A percentile compares a stretch with the other conserved stretches of the same genome.
These are phyloP conservation scores for Penicillium brasilianum DNA, from an alignment of 2,329 filamentous ascomycete genomes.

Conservation along the genomic window DNA sequence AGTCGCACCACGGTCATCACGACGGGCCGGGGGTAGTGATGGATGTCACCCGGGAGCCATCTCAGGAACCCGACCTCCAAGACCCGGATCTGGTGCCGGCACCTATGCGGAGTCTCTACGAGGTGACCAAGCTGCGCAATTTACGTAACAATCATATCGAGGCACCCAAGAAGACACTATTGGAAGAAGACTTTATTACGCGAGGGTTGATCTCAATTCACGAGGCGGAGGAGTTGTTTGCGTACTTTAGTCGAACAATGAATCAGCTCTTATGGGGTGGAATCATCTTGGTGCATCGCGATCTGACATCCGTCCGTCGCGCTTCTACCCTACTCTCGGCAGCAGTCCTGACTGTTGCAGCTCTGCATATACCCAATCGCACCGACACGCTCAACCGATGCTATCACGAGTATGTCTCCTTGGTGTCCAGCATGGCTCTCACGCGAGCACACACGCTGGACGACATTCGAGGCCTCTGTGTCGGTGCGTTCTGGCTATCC, in stretches of 20 bases:
- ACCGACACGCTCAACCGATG: conserved; percentile 59
- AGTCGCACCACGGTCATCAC: conserved; percentile 35
- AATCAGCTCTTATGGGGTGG: conserved; percentile 60
- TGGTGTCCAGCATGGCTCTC: conserved; percentile 64
- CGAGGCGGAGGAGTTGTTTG: conserved; percentile 59
- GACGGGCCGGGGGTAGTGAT: conserved; percentile 39
- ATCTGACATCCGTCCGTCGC: conserved; percentile 58
- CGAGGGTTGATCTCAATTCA: conserved; percentile 53
- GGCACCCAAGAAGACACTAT: conserved; percentile 43
- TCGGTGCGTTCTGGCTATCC: conserved; percentile 67
- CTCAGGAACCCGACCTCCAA: conserved; percentile 49
- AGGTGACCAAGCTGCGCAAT: conserved; percentile 58
- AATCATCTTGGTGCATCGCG: conserved; percentile 57
- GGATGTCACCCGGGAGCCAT: conserved; percentile 54
- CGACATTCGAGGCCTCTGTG: conserved; percentile 63
- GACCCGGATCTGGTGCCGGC: conserved; percentile 53
- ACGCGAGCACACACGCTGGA: conserved; percentile 63
- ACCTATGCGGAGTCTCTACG: conserved; percentile 60
- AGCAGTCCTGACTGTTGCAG: conserved; percentile 62
- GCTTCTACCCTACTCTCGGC: conserved; percentile 61
- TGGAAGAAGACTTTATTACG: conserved; percentile 58
- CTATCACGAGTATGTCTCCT: conserved; percentile 62
- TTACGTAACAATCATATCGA: conserved; percentile 46
- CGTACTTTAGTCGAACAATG: conserved; percentile 57
- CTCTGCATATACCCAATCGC: conserved; percentile 62